Base-by-base conservation (phyloP, 2,329 filamentous ascomycete species). In the Neofusicoccum ribis region DNA sequence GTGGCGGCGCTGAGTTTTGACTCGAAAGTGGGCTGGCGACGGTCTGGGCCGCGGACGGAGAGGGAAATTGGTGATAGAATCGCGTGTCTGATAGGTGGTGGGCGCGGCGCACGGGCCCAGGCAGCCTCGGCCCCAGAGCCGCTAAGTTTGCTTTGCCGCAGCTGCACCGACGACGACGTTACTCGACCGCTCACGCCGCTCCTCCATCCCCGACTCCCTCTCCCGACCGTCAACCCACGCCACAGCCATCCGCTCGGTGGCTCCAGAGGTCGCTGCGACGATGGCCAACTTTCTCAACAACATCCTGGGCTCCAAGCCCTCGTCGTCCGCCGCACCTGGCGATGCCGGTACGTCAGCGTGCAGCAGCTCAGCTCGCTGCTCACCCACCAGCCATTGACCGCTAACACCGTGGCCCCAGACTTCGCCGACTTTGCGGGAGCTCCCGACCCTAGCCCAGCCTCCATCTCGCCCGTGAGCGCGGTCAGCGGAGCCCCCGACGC, bases 401-500 rank as follows among this genome's bases (percentile, higher is more conserved):
- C 46, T 66, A 66, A 66, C 67, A 58, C 47, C 67, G 60, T 52
- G 66, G 61, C 58, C 58, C 43, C 76, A 97, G 93, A 96, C 82
- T 97, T 97, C 78, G 93, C 92, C 81, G 94, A 97, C 83, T 98
- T 96, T 75, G 92, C 92, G 67, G 89, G 88, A 69, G 90, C 88
- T 71, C 87, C 92, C 69, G 88, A 90, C 20, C 89, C 91, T 65
- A 81, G 80, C 17, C 82, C 84, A 51, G 79, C 78, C 27, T 81
- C 82, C 65, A 75, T 83, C 67, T 74, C 81, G 60, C 77, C 80
- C 51, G 76, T 77, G 43, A 70, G 80, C 31, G 71, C 80, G 27
- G 47, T 73, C 76, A 80, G 80, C 6, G 63, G 59, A 77, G 82
- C 77, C 64, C 73, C 71, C 39, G 70, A 67, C 41, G 78, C 79